phyloP scores from a whole-genome alignment of 2,329 filamentous ascomycete genomes.

The Sporothrix variecibatus region DNA sequence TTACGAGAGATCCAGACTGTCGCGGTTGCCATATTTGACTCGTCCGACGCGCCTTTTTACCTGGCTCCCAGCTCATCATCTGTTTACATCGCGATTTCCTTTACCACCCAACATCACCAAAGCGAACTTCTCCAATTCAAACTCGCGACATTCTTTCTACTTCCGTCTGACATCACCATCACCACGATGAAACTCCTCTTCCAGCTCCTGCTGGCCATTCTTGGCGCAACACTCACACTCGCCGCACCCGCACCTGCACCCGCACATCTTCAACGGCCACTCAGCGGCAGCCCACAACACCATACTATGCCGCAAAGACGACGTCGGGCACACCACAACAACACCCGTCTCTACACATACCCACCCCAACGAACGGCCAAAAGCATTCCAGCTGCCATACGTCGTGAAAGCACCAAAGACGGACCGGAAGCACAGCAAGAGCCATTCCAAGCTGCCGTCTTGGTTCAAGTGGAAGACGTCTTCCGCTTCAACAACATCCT shows the following conservation, averaged over 20 bases:
- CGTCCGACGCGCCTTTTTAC: background rate
- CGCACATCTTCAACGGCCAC: background rate
- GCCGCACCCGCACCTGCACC: background rate
- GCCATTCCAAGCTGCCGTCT: background rate
- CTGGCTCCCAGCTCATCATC: background rate
- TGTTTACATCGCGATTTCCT: background rate
- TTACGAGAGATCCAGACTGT: too few relatives aligned
- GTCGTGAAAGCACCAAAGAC: background rate
- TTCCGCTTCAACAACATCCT: background rate
- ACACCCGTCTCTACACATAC: background rate
- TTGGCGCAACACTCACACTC: background rate
- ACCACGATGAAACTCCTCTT: background rate
- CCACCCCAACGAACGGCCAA: background rate
- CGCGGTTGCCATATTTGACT: background rate
- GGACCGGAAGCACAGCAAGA: background rate
- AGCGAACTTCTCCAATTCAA: background rate
- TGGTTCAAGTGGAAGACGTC: background rate
- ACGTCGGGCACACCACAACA: background rate
- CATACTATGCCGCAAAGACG: background rate
- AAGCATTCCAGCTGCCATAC: background rate
- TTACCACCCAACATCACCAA: background rate
- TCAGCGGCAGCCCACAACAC: background rate
- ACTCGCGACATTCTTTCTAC: background rate
- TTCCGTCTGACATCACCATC: background rate
- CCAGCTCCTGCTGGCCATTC: background rate